Base-by-base conservation (phyloP, 352 stramenopile species). In the Blastocystis sp. region DNA sequence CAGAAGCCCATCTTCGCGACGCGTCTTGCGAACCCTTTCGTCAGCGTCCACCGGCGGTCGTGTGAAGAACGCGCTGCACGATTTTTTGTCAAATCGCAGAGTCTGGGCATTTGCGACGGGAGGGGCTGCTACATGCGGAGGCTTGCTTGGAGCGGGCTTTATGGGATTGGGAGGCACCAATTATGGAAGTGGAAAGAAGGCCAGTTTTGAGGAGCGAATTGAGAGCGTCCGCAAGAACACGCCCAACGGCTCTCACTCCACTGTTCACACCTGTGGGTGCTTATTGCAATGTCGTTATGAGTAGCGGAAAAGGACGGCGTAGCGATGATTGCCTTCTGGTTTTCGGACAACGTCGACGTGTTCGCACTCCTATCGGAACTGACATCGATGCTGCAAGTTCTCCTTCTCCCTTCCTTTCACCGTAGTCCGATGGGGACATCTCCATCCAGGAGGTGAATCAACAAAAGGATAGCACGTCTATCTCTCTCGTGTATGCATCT, bases 211-310 rank as follows among this genome's bases (percentile, higher is more conserved):
- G 38, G 28, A 11, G 14, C 34, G 56, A 41, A 59, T 84, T 11
- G 74, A 84, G 41, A 59, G 11, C 17, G 66, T 84, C 45, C 74
- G 74, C 11, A 69, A 84, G 74, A 84, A 84, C 38, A 69, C 67
- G 38, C 74, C 74, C 14, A 69, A 69, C 45, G 23, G 67, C 11
- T n/a, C n/a, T 4, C 21, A 53, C 1, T 84, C 48, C 23, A 52
- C 74, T n/a, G 74, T 84, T 40, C 17, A 21, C 9, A 19, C 45
- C 1, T 21, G 2, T 53, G 28, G 28, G 34, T 28, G 52, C 21
- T 53, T 28, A 14, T 10, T 56, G 38, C 43, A 14, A 38, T n/a
- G 52, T 60, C 67, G 74, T 38, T 84, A 60, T 67, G 53, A 40
- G 19, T 41, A 14, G 21, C 21, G 38, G 69, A 66, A 17, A 56